phyloP scores from a whole-genome alignment of 2,329 filamentous ascomycete species.

The Pseudocercospora eumusae region DNA sequence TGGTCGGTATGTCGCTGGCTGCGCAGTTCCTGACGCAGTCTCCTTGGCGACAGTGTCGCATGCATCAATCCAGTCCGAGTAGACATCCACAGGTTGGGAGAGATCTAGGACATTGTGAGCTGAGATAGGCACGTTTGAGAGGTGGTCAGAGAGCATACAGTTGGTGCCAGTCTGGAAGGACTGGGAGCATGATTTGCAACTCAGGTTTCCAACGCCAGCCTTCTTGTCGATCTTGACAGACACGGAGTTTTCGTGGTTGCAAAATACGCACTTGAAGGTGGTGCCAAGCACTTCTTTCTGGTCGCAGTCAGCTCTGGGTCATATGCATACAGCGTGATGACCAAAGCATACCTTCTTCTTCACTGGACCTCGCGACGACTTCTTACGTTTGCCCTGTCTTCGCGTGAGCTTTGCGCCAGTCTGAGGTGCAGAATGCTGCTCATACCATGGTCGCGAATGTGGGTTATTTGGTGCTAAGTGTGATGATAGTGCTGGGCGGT shows the following conservation, averaged over 20 bases:
- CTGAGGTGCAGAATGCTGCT: not conserved
- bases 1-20: conserved; percentile 18
- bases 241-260: conserved; percentile 94
- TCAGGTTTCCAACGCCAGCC: conserved; percentile 76
- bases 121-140: not conserved
- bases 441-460: not conserved
- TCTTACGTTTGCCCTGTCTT: conserved; percentile 80
- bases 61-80: conserved; percentile 98
- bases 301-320: conserved; percentile 12
- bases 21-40: conserved; percentile 33
- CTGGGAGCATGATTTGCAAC: conserved; percentile 92
- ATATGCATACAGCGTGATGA: conserved; percentile 5
- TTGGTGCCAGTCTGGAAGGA: conserved; percentile 91
- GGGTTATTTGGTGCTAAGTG: not conserved
- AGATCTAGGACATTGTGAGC: conserved; percentile 63
- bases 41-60: conserved; percentile 71
- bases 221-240: conserved; percentile 94
- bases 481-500: not conserved
- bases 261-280: conserved; percentile 95
- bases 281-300: conserved; percentile 65
- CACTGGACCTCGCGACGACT: conserved; percentile 75
- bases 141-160: conserved; percentile 58
- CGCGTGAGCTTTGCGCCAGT: conserved; percentile 1
- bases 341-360: conserved; percentile 68
- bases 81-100: conserved; percentile 89